These are phyloP conservation scores for Russula dissimulans DNA, from an alignment of 768 basidiomycete genomes.

Conservation along the genomic window DNA sequence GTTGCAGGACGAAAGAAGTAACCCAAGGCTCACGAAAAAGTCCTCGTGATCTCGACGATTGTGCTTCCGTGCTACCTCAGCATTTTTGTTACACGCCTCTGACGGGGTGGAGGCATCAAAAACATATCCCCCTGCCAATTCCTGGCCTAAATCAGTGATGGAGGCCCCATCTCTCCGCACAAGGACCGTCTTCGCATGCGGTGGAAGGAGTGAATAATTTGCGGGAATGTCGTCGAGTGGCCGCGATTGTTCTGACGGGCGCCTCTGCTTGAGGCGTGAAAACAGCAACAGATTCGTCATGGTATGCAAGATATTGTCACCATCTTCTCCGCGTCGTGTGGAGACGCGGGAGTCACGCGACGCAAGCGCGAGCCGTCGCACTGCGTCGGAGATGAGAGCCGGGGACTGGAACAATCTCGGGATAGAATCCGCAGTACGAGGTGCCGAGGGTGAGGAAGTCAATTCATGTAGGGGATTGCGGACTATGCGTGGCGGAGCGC, in stretches of 20 bases:
- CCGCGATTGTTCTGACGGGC: conserved; percentile 35
- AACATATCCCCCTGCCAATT: conserved; percentile 16
- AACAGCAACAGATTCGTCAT: conserved; percentile 70
- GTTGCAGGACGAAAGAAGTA: conserved; percentile 7
- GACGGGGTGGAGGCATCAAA: conserved; percentile 11
- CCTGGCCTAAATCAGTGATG: conserved; percentile 13
- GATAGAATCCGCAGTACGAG: conserved; percentile 22
- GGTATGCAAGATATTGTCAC: conserved; percentile 55
- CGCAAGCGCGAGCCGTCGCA: conserved; percentile 52
- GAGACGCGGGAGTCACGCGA: conserved; percentile 45
- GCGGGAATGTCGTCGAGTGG: conserved; percentile 39
- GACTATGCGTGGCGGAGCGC: conserved; percentile 62
- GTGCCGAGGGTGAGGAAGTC: conserved; percentile 35
- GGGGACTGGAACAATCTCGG: conserved; percentile 48
- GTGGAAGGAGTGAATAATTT: conserved; percentile 46
- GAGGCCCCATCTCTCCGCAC: conserved; percentile 16
- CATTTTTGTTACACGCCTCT: conserved; percentile 14
- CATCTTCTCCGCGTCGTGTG: conserved; percentile 38
- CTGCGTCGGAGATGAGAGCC: conserved; percentile 62
- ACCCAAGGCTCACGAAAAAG: conserved; percentile 17
- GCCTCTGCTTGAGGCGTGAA: conserved; percentile 43
- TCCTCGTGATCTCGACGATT: conserved; percentile 15
- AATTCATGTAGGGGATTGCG: conserved; percentile 45
- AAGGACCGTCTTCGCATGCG: conserved; percentile 24
- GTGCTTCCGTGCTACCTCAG: conserved; percentile 11